These are phyloP conservation scores for Orbilia brochopaga DNA, from an alignment of 2,329 filamentous ascomycete genomes.

Conservation along the genomic window DNA sequence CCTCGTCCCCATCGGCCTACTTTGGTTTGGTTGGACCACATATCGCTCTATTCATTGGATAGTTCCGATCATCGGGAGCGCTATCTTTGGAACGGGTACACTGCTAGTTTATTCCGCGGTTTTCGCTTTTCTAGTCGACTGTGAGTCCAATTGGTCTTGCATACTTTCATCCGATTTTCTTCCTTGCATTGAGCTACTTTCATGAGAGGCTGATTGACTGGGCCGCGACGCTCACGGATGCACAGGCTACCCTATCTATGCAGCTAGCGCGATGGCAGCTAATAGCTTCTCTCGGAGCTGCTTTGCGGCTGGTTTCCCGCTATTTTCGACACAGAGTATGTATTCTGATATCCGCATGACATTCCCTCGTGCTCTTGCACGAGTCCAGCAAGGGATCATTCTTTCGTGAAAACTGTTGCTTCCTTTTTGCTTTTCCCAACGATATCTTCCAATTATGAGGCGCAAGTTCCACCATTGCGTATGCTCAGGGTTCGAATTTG, in stretches of 20 bases:
- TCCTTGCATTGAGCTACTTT: background rate
- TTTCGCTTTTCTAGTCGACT: conserved; percentile 82
- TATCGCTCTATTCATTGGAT: conserved; percentile 77
- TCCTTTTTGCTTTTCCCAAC: too few species aligned
- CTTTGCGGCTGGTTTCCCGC: conserved; percentile 79
- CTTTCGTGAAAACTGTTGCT: too few species aligned
- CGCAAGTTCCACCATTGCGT: too few species aligned
- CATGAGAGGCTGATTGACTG: too few species aligned
- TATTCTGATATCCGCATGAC: conserved; percentile 57
- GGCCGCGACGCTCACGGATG: conserved; percentile 69
- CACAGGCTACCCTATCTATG: conserved; percentile 72
- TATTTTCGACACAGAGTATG: conserved; percentile 70
- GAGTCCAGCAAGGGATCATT: too few species aligned
- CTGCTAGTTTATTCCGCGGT: conserved; percentile 81
- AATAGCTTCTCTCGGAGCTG: conserved; percentile 79
- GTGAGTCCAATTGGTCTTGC: conserved; percentile 15
- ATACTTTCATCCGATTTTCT: conserved; percentile 55
- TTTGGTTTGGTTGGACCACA: conserved; percentile 88
- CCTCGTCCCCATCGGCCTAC: conserved; percentile 79
- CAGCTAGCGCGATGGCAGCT: conserved; percentile 78
- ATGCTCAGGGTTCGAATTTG: background rate
- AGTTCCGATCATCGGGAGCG: conserved; percentile 74
- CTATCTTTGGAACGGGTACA: conserved; percentile 72
- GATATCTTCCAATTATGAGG: too few species aligned
- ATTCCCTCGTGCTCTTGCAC: too few species aligned